Evolutionary conservation across 2,329 filamentous ascomycete species (phyloP).

Genomic region (Aspergillus aculeatus): DNA sequence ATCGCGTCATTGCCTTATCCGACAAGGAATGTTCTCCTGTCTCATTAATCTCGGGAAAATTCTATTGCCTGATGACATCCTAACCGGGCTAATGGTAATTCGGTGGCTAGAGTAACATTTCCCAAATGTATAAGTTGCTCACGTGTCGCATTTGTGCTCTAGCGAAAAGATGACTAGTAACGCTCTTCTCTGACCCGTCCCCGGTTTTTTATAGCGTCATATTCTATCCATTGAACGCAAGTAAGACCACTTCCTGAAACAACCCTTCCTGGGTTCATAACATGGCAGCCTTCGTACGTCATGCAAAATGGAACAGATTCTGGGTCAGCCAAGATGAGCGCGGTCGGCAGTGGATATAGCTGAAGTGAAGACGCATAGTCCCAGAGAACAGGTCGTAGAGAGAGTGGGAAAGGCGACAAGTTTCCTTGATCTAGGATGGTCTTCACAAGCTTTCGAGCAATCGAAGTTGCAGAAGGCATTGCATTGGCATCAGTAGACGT

Average conservation of each 20-base stretch:
- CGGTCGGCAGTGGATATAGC: constrained; percentile 84
- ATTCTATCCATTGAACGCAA: constrained; percentile 82
- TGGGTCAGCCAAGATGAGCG: constrained; percentile 77
- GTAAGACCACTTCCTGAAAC: constrained; percentile 67
- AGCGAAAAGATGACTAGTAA: constrained; percentile 42
- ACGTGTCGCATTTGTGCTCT: background rate
- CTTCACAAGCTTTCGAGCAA: constrained; percentile 78
- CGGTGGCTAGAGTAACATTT: background rate
- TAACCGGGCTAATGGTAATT: no score
- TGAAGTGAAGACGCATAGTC: constrained; percentile 75
- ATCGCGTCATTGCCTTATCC: no score
- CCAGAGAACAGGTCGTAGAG: constrained; percentile 81
- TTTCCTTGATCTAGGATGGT: constrained; percentile 89
- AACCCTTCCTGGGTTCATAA: constrained; percentile 85
- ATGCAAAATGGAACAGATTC: constrained; percentile 80
- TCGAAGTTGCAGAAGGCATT: constrained; percentile 35
- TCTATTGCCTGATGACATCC: no score
- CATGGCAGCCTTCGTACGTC: constrained; percentile 92
- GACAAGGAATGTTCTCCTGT: no score
- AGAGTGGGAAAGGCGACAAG: constrained; percentile 80
- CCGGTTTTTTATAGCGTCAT: constrained; percentile 63
- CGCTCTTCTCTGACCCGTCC: constrained; percentile 64
- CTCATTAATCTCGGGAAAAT: no score
- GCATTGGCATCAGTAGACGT: constrained; percentile 17
- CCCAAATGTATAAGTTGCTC: background rate